phyloP scores from a whole-genome alignment of 805 yeast species.

The Saccharomycopsis vini region DNA sequence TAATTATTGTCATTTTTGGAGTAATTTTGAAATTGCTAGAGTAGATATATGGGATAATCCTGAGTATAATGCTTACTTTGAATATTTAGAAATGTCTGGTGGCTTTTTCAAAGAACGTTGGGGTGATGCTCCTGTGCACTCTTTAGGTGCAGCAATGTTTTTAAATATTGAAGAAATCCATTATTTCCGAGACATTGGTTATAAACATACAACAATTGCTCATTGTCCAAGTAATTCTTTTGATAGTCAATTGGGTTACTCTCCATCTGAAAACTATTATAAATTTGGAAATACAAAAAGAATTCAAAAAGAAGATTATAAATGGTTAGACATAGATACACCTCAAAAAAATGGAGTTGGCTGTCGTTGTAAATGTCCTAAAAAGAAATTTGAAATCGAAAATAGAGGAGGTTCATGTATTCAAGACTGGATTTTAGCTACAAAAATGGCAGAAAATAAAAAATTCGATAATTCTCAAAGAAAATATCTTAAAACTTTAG shows the following conservation, averaged over 20 bases:
- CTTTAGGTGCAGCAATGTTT: slow-evolving; percentile 75
- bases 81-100: slow-evolving; percentile 57
- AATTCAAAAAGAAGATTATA: slow-evolving; percentile 28
- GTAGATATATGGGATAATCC: slow-evolving; percentile 64
- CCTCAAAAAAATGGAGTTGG: slow-evolving; percentile 50
- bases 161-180: slow-evolving; percentile 65
- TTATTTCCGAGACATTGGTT: slow-evolving; percentile 90
- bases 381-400: slow-evolving; percentile 44
- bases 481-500: slow-evolving; percentile 8
- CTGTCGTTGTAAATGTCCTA: slow-evolving; percentile 79
- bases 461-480: slow-evolving; percentile 11
- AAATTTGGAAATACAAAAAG: slow-evolving; percentile 25
- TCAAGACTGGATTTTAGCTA: slow-evolving; percentile 36
- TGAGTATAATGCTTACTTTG: slow-evolving; percentile 57
- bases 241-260: slow-evolving; percentile 40
- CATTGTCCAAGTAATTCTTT: slow-evolving; percentile 77
- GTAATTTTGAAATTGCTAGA: slow-evolving; percentile 86
- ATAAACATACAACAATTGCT: slow-evolving; percentile 66
- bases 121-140: slow-evolving; percentile 97
- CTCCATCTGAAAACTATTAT: slow-evolving; percentile 27
- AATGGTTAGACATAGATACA: slow-evolving; percentile 27
- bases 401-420: slow-evolving; percentile 45
- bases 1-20: slow-evolving; percentile 84
- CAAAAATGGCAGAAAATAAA: slow-evolving; percentile 23
- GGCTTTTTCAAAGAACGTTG: slow-evolving; percentile 90